Evolutionary conservation across 1,284 basidiomycete species (phyloP), one percentile per base, ranked within the genome.

Genomic region (Cutaneotrichosporon spelunceum): DNA sequence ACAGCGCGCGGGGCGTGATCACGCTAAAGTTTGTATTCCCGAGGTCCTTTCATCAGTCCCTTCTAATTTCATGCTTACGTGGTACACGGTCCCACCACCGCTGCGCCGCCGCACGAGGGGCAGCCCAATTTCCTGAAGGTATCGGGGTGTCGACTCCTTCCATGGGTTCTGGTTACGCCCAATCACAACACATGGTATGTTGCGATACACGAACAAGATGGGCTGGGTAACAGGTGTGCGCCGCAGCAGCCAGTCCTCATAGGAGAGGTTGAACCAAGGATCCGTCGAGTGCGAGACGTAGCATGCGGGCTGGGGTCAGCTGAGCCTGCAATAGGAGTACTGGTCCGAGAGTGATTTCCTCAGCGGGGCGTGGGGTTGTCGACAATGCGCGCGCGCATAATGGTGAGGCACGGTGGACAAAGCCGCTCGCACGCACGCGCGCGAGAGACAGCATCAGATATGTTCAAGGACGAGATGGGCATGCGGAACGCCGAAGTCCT

Each of bases 21-120:
- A 99, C 89, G 1, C 93, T 96, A 78, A 93, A 98, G 77, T 99
- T 99, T 3, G 92, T 93, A 76, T 99, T 99, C 29, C 96, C 96
- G 23, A 91, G 80, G 74, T 99, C 96, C 93, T 98, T 75, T 23
- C 3, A 23, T 60, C 39, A 59, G 45, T 59, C 42, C 23, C 4
- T 4, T 21, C 1, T 39, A 33, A 10, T 45, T 10, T 30, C 23
- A 4, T n/a, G 34, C 89, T 55, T 77, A 94, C 94, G 80, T 98
- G 94, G 75, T 93, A 99, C 4, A 99, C 96, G 0, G 96, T 91
- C 8, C 96, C 96, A n/a, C 96, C 96, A 13, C 96, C 96, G 67
- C 91, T 94, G 61, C 90, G 83, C 63, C 96, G 83, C 49, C 95
- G 83, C 39, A 99, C 85, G 70, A 93, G 88, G 0, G 91, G 90